Evolutionary conservation across 192 early-diverging fungal species (phyloP).

Genomic region (Linnemannia schmuckeri): DNA sequence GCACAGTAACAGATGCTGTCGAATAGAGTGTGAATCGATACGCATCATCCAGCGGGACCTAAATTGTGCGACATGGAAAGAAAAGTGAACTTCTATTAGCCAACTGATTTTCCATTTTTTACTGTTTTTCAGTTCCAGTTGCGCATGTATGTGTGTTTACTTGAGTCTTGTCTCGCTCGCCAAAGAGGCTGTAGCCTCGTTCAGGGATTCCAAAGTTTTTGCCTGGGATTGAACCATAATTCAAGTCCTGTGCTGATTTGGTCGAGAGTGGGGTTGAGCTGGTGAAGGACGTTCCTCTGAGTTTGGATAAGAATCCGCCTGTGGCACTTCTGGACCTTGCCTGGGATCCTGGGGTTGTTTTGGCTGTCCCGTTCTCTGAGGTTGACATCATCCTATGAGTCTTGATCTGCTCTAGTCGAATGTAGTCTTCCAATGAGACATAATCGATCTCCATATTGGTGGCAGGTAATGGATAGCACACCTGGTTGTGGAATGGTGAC

Average conservation of each 20-base stretch:
- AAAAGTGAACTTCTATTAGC: neutral
- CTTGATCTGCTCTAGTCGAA: conserved; percentile 51
- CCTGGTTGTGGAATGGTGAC: conserved; percentile 6
- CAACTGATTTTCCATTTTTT: neutral
- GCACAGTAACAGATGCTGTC: conserved; percentile 70
- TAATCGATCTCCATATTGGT: conserved; percentile 40
- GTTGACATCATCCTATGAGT: conserved; percentile 37
- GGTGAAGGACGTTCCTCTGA: conserved; percentile 34
- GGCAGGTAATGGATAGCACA: conserved; percentile 43
- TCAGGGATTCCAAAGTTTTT: conserved; percentile 19
- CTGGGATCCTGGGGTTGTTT: neutral
- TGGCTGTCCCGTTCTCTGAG: neutral
- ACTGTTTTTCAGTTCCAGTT: neutral
- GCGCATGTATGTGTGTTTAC: neutral
- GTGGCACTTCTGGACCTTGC: conserved; percentile 17
- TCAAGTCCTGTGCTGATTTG: conserved; percentile 18
- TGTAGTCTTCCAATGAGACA: conserved; percentile 45
- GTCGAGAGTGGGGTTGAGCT: conserved; percentile 7
- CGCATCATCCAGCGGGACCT: conserved; percentile 48
- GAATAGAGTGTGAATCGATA: conserved; percentile 80
- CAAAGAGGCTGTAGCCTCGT: conserved; percentile 56
- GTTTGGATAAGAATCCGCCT: conserved; percentile 35
- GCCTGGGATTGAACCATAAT: conserved; percentile 35
- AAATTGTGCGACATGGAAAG: neutral
- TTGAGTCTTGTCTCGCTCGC: conserved; percentile 49